phyloP scores from a whole-genome alignment of 805 yeast genomes.

The Candida boleticola region DNA sequence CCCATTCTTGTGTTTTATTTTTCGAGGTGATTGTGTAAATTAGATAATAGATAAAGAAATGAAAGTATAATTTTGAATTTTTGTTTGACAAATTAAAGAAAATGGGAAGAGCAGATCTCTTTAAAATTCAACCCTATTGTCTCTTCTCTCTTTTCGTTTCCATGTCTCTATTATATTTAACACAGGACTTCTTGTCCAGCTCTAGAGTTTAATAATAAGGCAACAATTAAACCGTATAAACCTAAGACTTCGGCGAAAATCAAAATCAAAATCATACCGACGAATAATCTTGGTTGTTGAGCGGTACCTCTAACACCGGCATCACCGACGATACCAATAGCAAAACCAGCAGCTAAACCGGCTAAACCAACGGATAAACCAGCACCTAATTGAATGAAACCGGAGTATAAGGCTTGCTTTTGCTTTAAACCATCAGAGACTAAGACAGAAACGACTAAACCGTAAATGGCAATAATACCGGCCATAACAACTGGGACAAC shows the following conservation, averaged over 20 bases:
- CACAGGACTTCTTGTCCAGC: conserved; percentile 60
- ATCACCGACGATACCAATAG: conserved; percentile 99
- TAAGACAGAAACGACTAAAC: conserved; percentile 92
- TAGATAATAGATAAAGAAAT: background rate
- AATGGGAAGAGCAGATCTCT: background rate
- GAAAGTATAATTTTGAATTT: background rate
- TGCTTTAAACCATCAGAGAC: conserved; percentile 88
- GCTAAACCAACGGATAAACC: conserved; percentile 96
- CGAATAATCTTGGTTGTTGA: conserved; percentile 97
- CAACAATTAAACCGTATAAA: conserved; percentile 97
- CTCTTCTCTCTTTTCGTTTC: background rate
- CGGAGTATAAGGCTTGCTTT: conserved; percentile 90
- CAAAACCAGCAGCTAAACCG: conserved; percentile 98
- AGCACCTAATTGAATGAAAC: conserved; percentile 97
- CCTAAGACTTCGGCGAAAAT: conserved; percentile 99
- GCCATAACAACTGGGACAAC: conserved; percentile 99
- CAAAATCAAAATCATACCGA: conserved; percentile 96
- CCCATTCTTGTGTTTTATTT: too few relatives aligned
- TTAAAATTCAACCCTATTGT: background rate
- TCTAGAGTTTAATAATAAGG: conserved; percentile 94
- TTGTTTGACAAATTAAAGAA: background rate
- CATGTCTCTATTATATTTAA: background rate
- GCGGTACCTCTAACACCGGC: conserved; percentile 99
- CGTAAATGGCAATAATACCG: conserved; percentile 99
- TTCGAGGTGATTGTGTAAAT: background rate